A percentile compares a stretch with the other conserved stretches of the same genome.
phyloP scores from a whole-genome alignment of 75 land plant genomes.

The Larix kaempferi region DNA sequence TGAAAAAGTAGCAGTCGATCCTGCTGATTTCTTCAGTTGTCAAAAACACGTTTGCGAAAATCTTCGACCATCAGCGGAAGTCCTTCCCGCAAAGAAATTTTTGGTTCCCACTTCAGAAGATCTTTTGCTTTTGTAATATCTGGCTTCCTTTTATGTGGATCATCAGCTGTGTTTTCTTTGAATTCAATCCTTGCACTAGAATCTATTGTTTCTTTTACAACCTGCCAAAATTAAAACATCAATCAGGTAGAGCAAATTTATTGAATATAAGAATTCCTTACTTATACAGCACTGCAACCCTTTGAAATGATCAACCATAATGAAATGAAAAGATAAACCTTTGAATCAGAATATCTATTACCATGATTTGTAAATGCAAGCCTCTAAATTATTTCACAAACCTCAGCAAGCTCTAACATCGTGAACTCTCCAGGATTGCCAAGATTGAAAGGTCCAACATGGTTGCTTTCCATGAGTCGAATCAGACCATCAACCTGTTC shows the following conservation, averaged over 20 bases:
- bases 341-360: not conserved
- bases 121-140: conserved; percentile 71
- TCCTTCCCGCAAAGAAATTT: conserved; percentile 58
- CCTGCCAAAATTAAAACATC: conserved; percentile 26
- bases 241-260: not conserved
- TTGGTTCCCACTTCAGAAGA: conserved; percentile 70
- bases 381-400: conserved; percentile 5
- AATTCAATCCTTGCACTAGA: conserved; percentile 58
- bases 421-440: conserved; percentile 56
- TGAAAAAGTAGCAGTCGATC: not conserved
- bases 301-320: not conserved
- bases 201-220: conserved; percentile 71
- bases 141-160: conserved; percentile 85
- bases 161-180: conserved; percentile 71
- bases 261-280: not conserved
- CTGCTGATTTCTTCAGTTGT: conserved; percentile 15
- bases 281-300: not conserved
- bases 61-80: conserved; percentile 70
- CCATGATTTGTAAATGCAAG: not conserved
- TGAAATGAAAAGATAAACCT: not conserved
- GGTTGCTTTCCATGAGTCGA: conserved; percentile 40
- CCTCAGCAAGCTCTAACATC: conserved; percentile 49
- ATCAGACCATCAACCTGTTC: conserved; percentile 40
- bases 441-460: conserved; percentile 50
- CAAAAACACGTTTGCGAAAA: conserved; percentile 51